Base-by-base conservation (phyloP, 164 flowering plant species). In the Nymphaea colorata region DNA sequence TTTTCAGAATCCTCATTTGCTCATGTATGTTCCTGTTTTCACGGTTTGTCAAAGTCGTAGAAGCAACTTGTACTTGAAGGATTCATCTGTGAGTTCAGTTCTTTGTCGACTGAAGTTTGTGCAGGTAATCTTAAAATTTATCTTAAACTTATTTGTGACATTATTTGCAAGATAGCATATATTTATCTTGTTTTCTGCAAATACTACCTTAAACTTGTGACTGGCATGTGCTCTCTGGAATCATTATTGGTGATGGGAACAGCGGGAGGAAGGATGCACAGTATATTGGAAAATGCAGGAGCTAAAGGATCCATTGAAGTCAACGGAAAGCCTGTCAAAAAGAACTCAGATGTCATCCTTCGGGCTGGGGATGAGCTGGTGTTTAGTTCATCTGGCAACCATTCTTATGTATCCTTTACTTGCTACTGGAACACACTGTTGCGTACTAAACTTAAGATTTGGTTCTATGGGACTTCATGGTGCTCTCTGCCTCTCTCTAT, bases 381-480 rank as follows among this genome's bases (percentile, higher is more conserved):
- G 60, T 90, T 92, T 71, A 83, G 90, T 59, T 59, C 76, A 47
- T 68, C 72, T 53, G 88, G 89, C 64, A 88, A 80, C 71, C 87
- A 87, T 80, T 83, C 95, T 63, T 92, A 88, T 77, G 96, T 92
- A 92, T 92, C 96, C 91, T 89, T 78, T 74, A 71, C 36, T 25
- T 25, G 55, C 12, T 7, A 7, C 5, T 4, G 55, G 55, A 47
- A 12, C 12, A 47, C 55, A 47, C 7, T 47, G 36, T 25, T 25
- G 36, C 36, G 0, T 25, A 25, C 36, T 25, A 25, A 25, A 25
- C 36, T 25, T 25, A 1, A 25, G 36, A 25, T 25, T 25, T 25
- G 36, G 36, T 25, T 25, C 36, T 25, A 25, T 25, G 36, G 36
- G 36, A 25, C 36, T 25, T 25, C 36, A 25, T 25, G 36, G 36